Base-by-base conservation (phyloP, 208 protist species). In the Leishmania aethiopica region DNA sequence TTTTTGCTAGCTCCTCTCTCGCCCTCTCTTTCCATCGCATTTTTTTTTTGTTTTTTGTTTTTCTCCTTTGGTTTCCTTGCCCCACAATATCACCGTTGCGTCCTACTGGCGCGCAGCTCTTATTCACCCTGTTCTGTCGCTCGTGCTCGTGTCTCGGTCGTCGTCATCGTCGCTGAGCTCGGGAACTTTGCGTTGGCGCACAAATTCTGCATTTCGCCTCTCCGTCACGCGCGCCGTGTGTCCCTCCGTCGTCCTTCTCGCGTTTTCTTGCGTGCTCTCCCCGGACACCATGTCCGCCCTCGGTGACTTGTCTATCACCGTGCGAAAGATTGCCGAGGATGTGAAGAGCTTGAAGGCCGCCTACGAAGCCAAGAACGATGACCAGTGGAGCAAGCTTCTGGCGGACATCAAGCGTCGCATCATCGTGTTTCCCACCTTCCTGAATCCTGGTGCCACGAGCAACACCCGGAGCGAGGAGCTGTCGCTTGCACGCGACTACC, bases 391-490 rank as follows among this genome's bases (percentile, higher is more conserved):
- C 64, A 37, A 79, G 2, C 51, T 97, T 25, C 86, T 98, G 28
- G 83, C 81, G 6, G 83, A 77, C 32, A 82, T 98, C 53, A 97
- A 97, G 86, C 80, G 79, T n/a, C 87, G 88, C 74, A 88, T 98
- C 51, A 97, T 97, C 75, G 40, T 93, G n/a, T 88, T 98, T 32
- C 96, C 96, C 11, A 97, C 94, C 19, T 98, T 95, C 80, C 91
- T 98, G 40, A 93, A 91, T 74, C 94, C 95, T 17, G 47, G 86
- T 32, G 92, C 87, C 35, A 59, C 88, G 59, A 95, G 91, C 89
- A 82, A 70, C 37, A 98, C 93, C 15, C 91, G 94, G 2, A 74
- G 73, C 67, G 88, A 98, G 85, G 95, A 98, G 84, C 80, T 98
- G 13, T 90, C 83, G n/a, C 84, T 98, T 19, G 90, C 92, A 5